Base-by-base conservation (phyloP, 1,139 yeast genomes). In the Magnusiomyces ingens region DNA sequence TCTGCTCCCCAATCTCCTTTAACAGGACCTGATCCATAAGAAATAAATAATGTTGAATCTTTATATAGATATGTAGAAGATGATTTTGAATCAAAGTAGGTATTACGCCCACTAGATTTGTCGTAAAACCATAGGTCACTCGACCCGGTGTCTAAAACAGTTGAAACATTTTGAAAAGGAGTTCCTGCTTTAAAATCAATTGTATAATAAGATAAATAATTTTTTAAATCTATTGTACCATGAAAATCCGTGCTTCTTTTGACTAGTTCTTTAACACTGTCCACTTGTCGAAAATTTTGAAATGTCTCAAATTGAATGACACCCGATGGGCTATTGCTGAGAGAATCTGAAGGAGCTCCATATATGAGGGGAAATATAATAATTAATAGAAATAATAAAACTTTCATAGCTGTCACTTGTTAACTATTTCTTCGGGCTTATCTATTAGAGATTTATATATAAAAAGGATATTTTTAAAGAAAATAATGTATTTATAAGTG, bases 1-100 rank as follows among this genome's bases (percentile, higher is more conserved):
- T 84, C 93, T 51, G 71, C 70, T 51, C 82, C 86, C 81, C 82
- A 84, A 46, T 72, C 63, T 47, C 94, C 93, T 3, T 58, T 55
- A 1, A 91, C 90, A 11, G 62, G 57, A 2, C 68, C 68, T 0
- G 61, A 56, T 5, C 66, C 66, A 47, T 65, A 65, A 22, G 52
- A 38, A 49, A 65, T 64, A 29, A 52, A 53, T 49, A 64, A 60
- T 17, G 55, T 57, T 17, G 59, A 50, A 29, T 55, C 55, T 49
- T 58, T 54, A 47, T 37, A 53, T 13, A 55, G 55, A 50, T 57
- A 63, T 3, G 63, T 56, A 5, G 64, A 56, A 3, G 68, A 64
- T 13, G 58, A 47, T 17, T 52, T 44, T 1, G 64, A 57, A 52
- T 58, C 57, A 52, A 52, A 65, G 37, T 52, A 48, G 2, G 59